Evolutionary conservation across 768 basidiomycete species (phyloP).

Genomic region (Russula dissimulans): DNA sequence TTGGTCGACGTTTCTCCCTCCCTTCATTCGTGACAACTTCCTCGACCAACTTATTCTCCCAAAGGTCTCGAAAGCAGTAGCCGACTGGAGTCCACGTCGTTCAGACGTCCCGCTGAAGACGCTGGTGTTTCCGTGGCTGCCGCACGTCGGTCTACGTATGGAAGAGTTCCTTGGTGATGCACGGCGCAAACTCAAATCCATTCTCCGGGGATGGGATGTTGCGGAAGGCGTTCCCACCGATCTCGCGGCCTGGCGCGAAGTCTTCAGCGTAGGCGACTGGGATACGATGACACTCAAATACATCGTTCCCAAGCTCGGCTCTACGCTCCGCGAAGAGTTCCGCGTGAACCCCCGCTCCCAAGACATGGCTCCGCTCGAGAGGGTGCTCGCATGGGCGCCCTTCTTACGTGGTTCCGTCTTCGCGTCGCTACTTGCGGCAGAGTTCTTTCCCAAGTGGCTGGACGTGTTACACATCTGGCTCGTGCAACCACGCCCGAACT

Average conservation of each 20-base stretch:
- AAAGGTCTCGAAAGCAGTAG: conserved; percentile 77
- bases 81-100: conserved; percentile 69
- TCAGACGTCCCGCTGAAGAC: conserved; percentile 55
- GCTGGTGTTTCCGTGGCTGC: conserved; percentile 94
- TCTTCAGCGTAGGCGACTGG: conserved; percentile 80
- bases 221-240: conserved; percentile 70
- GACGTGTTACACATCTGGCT: conserved; percentile 90
- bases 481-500: conserved; percentile 76
- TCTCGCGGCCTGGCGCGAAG: conserved; percentile 63
- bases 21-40: conserved; percentile 89
- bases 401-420: conserved; percentile 71
- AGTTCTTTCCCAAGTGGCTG: conserved; percentile 98
- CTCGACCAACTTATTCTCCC: conserved; percentile 94
- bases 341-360: conserved; percentile 86
- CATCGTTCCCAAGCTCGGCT: conserved; percentile 84
- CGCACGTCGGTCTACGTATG: conserved; percentile 71
- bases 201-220: conserved; percentile 67
- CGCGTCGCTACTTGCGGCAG: conserved; percentile 74
- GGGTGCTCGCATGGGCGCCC: conserved; percentile 67
- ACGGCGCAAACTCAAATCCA: conserved; percentile 70
- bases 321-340: conserved; percentile 75
- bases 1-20: conserved; percentile 82
- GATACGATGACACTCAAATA: conserved; percentile 85
- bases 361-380: conserved; percentile 71
- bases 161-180: conserved; percentile 85